phyloP scores from a whole-genome alignment of 805 yeast genomes.

The Candida golubevii region DNA sequence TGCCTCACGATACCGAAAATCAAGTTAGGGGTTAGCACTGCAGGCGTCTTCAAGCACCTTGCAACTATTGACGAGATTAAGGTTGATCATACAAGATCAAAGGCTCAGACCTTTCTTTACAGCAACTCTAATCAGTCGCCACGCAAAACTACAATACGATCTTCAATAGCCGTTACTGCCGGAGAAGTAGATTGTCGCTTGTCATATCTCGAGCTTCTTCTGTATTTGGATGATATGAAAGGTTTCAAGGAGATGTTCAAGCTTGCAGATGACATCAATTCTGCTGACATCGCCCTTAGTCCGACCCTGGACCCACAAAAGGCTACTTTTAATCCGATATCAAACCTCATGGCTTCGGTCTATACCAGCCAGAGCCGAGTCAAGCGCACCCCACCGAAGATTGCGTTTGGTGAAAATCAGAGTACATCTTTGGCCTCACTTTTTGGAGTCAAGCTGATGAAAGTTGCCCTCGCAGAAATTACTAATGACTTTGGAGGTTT shows the following conservation, averaged over 20 bases:
- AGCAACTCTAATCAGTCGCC: conserved; percentile 19
- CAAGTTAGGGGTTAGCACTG: neutral
- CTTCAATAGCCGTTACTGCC: conserved; percentile 10
- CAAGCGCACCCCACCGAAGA: conserved; percentile 6
- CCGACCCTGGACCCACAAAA: neutral
- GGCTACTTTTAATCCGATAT: neutral
- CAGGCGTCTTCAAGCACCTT: too few relatives aligned
- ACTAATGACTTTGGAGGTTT: conserved; percentile 27
- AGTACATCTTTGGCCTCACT: conserved; percentile 22
- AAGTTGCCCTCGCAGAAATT: conserved; percentile 17
- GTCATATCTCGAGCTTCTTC: neutral
- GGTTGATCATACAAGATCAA: too few relatives aligned
- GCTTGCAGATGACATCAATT: conserved; percentile 1
- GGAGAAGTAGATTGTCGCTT: conserved; percentile 12
- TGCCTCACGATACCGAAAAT: conserved; percentile 27
- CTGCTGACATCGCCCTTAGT: neutral
- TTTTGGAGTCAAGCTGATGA: conserved; percentile 1
- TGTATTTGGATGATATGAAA: neutral
- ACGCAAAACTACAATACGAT: neutral
- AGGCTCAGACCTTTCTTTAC: conserved; percentile 14
- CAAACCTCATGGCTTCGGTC: conserved; percentile 6
- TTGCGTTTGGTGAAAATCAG: conserved; percentile 9
- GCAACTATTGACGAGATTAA: too few relatives aligned
- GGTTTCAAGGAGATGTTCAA: neutral
- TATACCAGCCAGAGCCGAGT: conserved; percentile 9